These are phyloP conservation scores for Paradendryphiella salina DNA, from an alignment of 2,329 filamentous ascomycete species.

Conservation along the genomic window DNA sequence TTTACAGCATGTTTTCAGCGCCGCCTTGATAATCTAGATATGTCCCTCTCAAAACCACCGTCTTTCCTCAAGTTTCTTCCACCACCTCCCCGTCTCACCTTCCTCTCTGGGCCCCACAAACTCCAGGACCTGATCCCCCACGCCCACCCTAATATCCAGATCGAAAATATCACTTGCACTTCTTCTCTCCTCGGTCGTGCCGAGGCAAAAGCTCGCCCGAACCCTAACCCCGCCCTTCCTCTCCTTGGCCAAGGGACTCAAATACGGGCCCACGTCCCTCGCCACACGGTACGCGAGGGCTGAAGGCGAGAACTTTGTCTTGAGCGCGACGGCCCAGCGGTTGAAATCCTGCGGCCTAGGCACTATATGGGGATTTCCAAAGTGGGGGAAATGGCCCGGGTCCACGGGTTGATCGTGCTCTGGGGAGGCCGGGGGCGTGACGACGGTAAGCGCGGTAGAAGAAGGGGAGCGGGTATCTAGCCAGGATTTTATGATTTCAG, in stretches of 20 bases:
- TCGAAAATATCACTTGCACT: slow-evolving; percentile 51
- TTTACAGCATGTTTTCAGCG: too few species aligned
- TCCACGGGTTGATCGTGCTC: slow-evolving; percentile 28
- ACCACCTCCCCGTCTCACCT: slow-evolving; percentile 47
- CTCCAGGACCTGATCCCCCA: slow-evolving; percentile 46
- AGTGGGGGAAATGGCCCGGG: slow-evolving; percentile 34
- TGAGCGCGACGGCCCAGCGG: slow-evolving; percentile 50
- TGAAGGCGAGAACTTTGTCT: slow-evolving; percentile 46
- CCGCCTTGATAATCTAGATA: not conserved
- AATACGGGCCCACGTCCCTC: slow-evolving; percentile 45
- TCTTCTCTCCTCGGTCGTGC: slow-evolving; percentile 29
- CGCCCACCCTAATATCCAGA: slow-evolving; percentile 50
- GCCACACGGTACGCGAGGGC: slow-evolving; percentile 49
- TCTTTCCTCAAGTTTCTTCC: slow-evolving; percentile 49
- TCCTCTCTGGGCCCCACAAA: slow-evolving; percentile 53
- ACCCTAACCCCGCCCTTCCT: slow-evolving; percentile 50
- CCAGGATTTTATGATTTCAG: slow-evolving; percentile 53
- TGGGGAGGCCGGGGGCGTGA: slow-evolving; percentile 37
- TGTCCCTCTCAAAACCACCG: slow-evolving; percentile 50
- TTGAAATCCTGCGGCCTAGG: slow-evolving; percentile 35
- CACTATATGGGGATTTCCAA: slow-evolving; percentile 15
- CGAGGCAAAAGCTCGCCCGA: slow-evolving; percentile 52
- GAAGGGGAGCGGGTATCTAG: slow-evolving; percentile 45
- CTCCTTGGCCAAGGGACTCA: slow-evolving; percentile 49
- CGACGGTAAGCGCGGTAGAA: slow-evolving; percentile 46